Evolutionary conservation across 495 filamentous ascomycete species (phyloP), one percentile per base, ranked within the genome.

Genomic region (Trichocladium antarcticum): DNA sequence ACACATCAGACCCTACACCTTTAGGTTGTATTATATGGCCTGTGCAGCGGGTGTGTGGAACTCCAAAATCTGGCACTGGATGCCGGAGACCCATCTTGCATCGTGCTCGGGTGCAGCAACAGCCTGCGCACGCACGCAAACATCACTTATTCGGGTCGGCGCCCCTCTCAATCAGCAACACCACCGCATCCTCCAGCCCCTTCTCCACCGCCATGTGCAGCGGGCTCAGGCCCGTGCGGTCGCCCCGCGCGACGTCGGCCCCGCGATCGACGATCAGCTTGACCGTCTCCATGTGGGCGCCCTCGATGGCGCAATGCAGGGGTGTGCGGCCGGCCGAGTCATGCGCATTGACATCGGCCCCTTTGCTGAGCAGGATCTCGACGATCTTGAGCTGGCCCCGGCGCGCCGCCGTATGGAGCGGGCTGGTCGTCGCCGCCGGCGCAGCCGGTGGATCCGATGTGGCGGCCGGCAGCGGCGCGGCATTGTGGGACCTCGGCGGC

Each of bases 281-380:
- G 11, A 61, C 44, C 1, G 38, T 20, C 27, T 61, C 54, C 49
- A 59, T 55, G 14, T 45, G 41, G 10, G 45, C 40, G 3, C 58
- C 56, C 56, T 59, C 58, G 3, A 59, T 47, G 1, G 56, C 58
- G 15, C 51, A 63, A 20, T 61, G 60, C 15, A 63, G 49, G 11
- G 66, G 54, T 2, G 64, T 67, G 19, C 59, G 54, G 5, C 63
- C 63, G 11, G 60, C 54, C 16, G 47, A 40, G 34, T 68, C 64
- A 3, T 51, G 39, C 16, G 50, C 47, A 20, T 62, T 55, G 36
- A 65, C 51, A 15, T 60, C 54, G 0, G 56, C 64, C 9, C 66
- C 64, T 16, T 59, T 61, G 37, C 60, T 51, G 8, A 67, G 49
- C 16, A 68, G 27, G 8, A 62, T 60, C 15, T 53, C 57, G 15